phyloP scores from a whole-genome alignment of 75 land plant genomes.

The Cryptomeria japonica region DNA sequence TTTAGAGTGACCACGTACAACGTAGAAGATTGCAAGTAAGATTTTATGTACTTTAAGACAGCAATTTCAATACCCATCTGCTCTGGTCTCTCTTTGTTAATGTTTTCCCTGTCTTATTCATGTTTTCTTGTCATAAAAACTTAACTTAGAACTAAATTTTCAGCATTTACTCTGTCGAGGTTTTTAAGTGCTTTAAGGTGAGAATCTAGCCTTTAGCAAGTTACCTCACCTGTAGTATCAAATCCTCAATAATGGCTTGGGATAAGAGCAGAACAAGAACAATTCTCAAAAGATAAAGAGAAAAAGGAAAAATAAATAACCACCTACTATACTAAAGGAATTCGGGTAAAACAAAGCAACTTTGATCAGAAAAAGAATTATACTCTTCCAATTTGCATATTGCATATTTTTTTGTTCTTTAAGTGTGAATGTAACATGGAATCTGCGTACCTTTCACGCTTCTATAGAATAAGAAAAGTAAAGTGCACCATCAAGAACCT shows the following conservation, averaged over 20 bases:
- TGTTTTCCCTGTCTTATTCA: too few species aligned
- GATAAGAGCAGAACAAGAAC: neutral
- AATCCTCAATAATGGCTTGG: neutral
- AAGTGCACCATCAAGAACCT: neutral
- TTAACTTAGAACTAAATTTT: too few species aligned
- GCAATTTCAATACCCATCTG: too few species aligned
- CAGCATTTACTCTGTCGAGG: neutral
- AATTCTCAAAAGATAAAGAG: neutral
- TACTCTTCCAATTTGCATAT: neutral
- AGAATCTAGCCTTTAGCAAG: neutral
- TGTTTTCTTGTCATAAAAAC: neutral
- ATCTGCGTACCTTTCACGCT: slow-evolving; percentile 6
- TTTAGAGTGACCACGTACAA: too few species aligned
- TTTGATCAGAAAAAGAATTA: neutral
- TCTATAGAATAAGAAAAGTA: neutral
- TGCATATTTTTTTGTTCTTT: neutral
- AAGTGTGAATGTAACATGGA: neutral
- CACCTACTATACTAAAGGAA: neutral
- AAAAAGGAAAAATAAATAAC: neutral
- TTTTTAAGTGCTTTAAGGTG: neutral
- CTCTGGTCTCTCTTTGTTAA: too few species aligned
- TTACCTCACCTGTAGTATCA: neutral
- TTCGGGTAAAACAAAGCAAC: neutral
- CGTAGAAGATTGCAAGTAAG: too few species aligned
- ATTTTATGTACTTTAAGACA: too few species aligned